Percentiles rank a stretch among this genome's conserved stretches.
These are phyloP conservation scores for Microstegium vimineum DNA, from an alignment of 176 grass and related monocot genomes.

Conservation along the genomic window DNA sequence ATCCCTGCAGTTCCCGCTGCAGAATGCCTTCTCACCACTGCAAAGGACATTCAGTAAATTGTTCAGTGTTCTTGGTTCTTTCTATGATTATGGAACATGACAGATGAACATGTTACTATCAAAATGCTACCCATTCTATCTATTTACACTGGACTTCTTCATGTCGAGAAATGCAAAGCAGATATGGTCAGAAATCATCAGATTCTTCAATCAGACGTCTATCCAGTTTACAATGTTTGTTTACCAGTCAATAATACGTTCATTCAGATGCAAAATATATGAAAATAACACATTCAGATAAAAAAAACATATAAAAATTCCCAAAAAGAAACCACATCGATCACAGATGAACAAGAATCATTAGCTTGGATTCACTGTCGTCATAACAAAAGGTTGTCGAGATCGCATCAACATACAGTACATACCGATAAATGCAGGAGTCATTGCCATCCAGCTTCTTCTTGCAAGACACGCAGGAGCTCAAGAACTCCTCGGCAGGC, in stretches of 20 bases:
- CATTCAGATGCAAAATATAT: background rate
- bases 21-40: constrained; percentile 68
- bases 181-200: background rate
- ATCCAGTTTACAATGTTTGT: background rate
- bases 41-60: constrained; percentile 31
- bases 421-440: constrained; percentile 63
- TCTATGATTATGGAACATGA: background rate
- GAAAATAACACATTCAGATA: background rate
- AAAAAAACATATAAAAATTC: background rate
- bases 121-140: background rate
- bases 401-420: constrained; percentile 4
- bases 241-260: background rate
- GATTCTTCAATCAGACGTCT: background rate
- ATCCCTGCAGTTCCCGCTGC: constrained; percentile 53
- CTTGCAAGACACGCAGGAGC: constrained; percentile 56
- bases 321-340: background rate
- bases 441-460: constrained; percentile 61
- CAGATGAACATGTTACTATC: background rate
- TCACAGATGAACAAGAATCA: background rate
- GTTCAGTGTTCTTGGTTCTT: background rate
- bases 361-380: background rate
- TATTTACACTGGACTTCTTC: background rate
- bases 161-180: background rate
- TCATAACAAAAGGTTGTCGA: background rate
- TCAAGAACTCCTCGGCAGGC: constrained; percentile 26